phyloP scores from a whole-genome alignment of 1,284 basidiomycete species.

The Boletus semigastroideus region DNA sequence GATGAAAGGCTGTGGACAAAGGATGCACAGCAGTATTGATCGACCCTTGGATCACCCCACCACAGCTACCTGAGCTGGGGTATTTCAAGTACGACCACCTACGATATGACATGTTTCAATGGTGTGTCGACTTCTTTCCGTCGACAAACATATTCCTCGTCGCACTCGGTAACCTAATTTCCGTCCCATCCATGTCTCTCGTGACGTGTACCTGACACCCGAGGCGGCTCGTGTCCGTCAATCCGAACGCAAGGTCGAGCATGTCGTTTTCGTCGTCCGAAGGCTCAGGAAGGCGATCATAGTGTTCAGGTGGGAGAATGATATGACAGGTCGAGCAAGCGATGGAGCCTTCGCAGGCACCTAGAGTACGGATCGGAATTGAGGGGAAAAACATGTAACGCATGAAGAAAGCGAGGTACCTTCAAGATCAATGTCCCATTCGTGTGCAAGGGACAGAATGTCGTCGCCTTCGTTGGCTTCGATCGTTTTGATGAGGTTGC shows the following conservation, averaged over 20 bases:
- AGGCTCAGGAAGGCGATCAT: slow-evolving; percentile 86
- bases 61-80: slow-evolving; percentile 9
- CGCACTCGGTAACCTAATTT: slow-evolving; percentile 84
- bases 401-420: slow-evolving; percentile 45
- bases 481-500: slow-evolving; percentile 79
- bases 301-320: slow-evolving; percentile 81
- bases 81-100: slow-evolving; percentile 20
- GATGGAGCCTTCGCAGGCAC: slow-evolving; percentile 94
- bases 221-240: slow-evolving; percentile 88
- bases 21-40: no score
- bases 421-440: slow-evolving; percentile 97
- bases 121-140: slow-evolving; percentile 55
- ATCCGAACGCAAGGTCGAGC: slow-evolving; percentile 96
- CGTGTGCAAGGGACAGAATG: slow-evolving; percentile 88
- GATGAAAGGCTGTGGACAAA: no score
- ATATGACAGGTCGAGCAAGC: slow-evolving; percentile 99
- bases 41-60: no score
- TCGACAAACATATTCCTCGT: slow-evolving; percentile 98
- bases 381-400: neutral
- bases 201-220: slow-evolving; percentile 86
- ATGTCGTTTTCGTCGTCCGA: slow-evolving; percentile 98
- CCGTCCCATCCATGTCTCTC: slow-evolving; percentile 83
- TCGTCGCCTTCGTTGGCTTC: slow-evolving; percentile 96
- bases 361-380: slow-evolving; percentile 38
- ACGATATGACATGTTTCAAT: slow-evolving; percentile 28